Base-by-base conservation (phyloP, 2,329 filamentous ascomycete species). In the Trichoderma citrinoviride region DNA sequence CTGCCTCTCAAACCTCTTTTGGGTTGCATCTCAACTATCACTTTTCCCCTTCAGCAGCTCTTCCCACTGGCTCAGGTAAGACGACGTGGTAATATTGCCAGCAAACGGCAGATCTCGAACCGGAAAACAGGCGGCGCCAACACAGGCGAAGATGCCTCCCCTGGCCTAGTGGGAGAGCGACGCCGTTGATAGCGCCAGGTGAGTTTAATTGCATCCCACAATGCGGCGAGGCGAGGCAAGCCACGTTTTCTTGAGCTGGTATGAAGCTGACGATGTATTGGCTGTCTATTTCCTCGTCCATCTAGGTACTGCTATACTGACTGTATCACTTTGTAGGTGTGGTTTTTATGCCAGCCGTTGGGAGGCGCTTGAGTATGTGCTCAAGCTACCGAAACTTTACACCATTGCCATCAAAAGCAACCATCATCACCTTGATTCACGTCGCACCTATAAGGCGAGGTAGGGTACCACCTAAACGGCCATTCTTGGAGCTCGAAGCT, bases 191-290 rank as follows among this genome's bases (percentile, higher is more conserved):
- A 65, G 62, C 62, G 62, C 47, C 62, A 65, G 54, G 62, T 65
- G 62, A 65, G 62, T 65, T 65, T 60, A 57, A 65, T 65, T 65
- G 49, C 54, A 56, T 40, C 61, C 52, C 61, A 55, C 50, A 49
- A 29, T 23, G 47, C 41, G 41, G 61, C 61, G 61, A 64, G 61
- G 21, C 61, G 27, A 41, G 5, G 61, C 61, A 56, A 55, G 61
- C 61, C 50, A 55, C 50, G 47, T 55, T 43, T n/a, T 27, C 15
- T n/a, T 29, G 23, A 43, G 47, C 55, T 56, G 55, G 47, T 40
- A 62, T 40, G 52, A 21, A n/a, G n/a, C 27, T 29, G n/a, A 14
- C n/a, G 27, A 23, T 14, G 19, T 25, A 2, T 25, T 37, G 25
- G 23, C 7, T 19, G 29, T 7, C 8, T 29, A 17, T 40, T 19